Evolutionary conservation across 2,329 filamentous ascomycete species (phyloP).

Genomic region (Dactylellina cionopaga): DNA sequence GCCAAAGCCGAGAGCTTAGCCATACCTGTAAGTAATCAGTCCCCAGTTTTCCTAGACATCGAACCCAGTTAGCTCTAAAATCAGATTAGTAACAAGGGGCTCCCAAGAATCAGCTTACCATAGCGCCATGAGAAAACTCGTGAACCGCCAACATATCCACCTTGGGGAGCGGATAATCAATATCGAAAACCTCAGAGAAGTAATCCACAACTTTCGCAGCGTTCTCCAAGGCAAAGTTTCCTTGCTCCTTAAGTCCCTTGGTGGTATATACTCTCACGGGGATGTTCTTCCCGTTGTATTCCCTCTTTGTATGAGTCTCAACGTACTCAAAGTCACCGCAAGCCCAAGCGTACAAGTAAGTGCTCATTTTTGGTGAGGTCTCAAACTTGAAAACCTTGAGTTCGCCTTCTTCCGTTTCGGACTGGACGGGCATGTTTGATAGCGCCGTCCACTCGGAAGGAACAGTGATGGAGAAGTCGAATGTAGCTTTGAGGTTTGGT

Average conservation of each 20-base stretch:
- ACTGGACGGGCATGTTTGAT: conserved; percentile 78
- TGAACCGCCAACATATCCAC: conserved; percentile 89
- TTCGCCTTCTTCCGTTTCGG: conserved; percentile 71
- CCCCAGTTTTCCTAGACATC: conserved; percentile 88
- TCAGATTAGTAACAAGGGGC: too few relatives aligned
- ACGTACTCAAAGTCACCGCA: conserved; percentile 97
- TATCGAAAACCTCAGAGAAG: conserved; percentile 91
- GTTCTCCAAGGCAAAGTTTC: conserved; percentile 86
- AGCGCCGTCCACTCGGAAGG: conserved; percentile 84
- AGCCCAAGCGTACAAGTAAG: conserved; percentile 87
- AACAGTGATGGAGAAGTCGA: conserved; percentile 91
- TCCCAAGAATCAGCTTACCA: conserved; percentile 36
- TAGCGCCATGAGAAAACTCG: conserved; percentile 72
- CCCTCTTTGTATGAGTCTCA: conserved; percentile 86
- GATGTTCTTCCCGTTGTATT: conserved; percentile 89
- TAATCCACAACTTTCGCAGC: conserved; percentile 94
- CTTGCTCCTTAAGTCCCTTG: conserved; percentile 90
- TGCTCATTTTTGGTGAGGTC: conserved; percentile 88
- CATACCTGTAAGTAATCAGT: conserved; percentile 92
- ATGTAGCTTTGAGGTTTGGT: conserved; percentile 94
- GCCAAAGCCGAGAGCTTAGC: too few relatives aligned
- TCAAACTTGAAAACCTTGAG: conserved; percentile 79
- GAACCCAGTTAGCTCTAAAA: conserved; percentile 62
- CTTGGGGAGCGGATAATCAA: conserved; percentile 93
- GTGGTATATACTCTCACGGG: conserved; percentile 97